Evolutionary conservation across 371 early-diverging fungal species (phyloP), one percentile per base, ranked within the genome.

Genomic region (Mucor sp.): DNA sequence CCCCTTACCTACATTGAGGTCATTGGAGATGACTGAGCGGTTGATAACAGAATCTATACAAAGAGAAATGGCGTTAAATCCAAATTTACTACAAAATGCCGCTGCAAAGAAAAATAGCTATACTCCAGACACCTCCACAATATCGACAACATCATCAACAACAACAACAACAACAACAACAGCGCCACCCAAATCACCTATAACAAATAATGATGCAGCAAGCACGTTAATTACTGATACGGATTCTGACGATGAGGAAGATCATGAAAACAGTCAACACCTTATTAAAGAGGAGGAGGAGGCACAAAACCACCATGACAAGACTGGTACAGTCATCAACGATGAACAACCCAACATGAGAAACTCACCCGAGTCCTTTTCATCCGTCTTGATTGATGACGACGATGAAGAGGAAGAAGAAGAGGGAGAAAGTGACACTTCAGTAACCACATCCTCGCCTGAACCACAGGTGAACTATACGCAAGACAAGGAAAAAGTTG

Each of bases 11-110:
- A 30, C 43, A 11, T 9, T 58, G 9, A 50, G 61, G 14, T 63
- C 71, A 11, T 19, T 67, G 17, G 71, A 71, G 32, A 37, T 48
- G 35, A 71, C 71, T n/a, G 71, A 71, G 27, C 19, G 35, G 15
- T 28, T 71, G 6, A 71, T 71, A 19, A 41, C 33, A 21, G 62
- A 71, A 43, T 43, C 58, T 3, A 62, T 71, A 11, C 62, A 67
- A 17, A 44, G 66, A 33, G 71, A 66, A 44, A 66, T 71, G 59
- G 58, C 56, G 17, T 50, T 63, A 5, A 48, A 60, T 44, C 63
- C 63, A 25, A 53, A 33, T 39, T 57, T 65, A 32, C 41, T 44
- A n/a, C 60, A 60, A 8, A 30, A 60, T 41, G 30, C 19, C 32
- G 32, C 56, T 56, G 56, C 28, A 56, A 56, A 56, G 32, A 56